Conservation (phyloP, 2,329 filamentous ascomycete species). For the Neonectria ditissima region DNA sequence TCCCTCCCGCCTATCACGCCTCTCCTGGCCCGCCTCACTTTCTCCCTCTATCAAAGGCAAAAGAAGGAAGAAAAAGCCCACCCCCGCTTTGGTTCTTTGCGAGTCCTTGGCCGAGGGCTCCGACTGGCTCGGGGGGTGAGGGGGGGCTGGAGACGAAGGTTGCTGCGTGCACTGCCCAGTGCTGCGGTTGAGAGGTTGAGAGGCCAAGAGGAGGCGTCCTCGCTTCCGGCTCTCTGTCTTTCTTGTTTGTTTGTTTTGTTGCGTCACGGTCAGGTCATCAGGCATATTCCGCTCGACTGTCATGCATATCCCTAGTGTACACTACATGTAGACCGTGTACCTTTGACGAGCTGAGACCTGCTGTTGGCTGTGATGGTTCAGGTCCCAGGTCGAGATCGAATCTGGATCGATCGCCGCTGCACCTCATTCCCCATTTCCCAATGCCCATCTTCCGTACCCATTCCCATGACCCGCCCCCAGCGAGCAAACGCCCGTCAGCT, state of each 20-base stretch:
- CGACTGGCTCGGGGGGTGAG: neutral
- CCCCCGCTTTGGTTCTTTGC: neutral
- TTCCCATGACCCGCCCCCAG: neutral
- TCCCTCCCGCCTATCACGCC: neutral
- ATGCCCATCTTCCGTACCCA: neutral
- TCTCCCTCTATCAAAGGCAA: no score
- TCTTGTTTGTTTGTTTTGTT: neutral
- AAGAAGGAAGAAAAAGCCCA: no score
- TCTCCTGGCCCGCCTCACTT: neutral
- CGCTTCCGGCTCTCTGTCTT: neutral
- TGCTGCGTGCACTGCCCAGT: neutral
- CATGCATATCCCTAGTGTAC: neutral
- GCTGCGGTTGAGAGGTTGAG: neutral
- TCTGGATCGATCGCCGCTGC: constrained; percentile 7
- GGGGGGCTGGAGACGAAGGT: neutral
- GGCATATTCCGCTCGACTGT: neutral
- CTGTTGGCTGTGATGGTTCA: neutral
- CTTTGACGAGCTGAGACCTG: neutral
- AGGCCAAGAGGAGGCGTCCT: neutral
- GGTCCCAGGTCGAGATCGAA: constrained; percentile 5
- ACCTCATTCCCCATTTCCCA: neutral
- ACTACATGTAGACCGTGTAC: neutral
- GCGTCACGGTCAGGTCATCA: constrained; percentile 39
- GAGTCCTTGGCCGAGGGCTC: neutral
- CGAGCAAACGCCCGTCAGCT: neutral